Percentiles rank a stretch among this genome's conserved stretches.
Evolutionary conservation across 306 rosid species (phyloP).

Genomic region (Heteromeles arbutifolia): DNA sequence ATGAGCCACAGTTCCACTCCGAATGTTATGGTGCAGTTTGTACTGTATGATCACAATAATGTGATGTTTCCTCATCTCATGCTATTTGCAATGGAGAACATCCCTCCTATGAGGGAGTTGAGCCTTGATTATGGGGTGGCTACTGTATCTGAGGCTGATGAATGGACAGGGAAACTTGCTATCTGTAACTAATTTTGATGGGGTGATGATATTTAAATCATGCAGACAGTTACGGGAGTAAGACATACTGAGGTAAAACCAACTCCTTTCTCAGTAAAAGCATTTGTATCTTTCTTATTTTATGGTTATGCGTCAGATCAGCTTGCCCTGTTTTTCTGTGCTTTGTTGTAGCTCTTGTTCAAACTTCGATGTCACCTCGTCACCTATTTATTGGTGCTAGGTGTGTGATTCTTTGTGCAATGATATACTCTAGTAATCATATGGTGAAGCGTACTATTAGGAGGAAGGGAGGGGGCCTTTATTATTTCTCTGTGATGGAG

Average conservation of each 20-base stretch:
- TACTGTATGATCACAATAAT: conserved; percentile 81
- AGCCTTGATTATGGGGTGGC: conserved; percentile 92
- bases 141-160: conserved; percentile 54
- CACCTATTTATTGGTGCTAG: conserved; percentile 6
- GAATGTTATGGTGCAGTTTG: conserved; percentile 79
- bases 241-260: conserved; percentile 38
- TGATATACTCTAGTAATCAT: conserved; percentile 1
- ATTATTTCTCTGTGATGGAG: not conserved
- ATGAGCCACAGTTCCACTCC: conserved; percentile 80
- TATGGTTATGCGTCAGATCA: not conserved
- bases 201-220: conserved; percentile 20
- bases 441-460: not conserved
- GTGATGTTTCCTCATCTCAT: conserved; percentile 88
- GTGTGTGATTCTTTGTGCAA: conserved; percentile 12
- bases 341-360: conserved; percentile 3
- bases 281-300: not conserved
- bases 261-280: conserved; percentile 4
- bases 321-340: not conserved
- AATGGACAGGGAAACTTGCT: conserved; percentile 55
- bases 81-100: conserved; percentile 92
- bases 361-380: conserved; percentile 3
- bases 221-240: conserved; percentile 29
- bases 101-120: conserved; percentile 97
- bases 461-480: not conserved
- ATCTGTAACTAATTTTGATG: conserved; percentile 60